A percentile compares a stretch with the other conserved stretches of the same genome.
Conservation (phyloP, 192 early-diverging fungal genomes). For the Chytriomyces sp. region DNA sequence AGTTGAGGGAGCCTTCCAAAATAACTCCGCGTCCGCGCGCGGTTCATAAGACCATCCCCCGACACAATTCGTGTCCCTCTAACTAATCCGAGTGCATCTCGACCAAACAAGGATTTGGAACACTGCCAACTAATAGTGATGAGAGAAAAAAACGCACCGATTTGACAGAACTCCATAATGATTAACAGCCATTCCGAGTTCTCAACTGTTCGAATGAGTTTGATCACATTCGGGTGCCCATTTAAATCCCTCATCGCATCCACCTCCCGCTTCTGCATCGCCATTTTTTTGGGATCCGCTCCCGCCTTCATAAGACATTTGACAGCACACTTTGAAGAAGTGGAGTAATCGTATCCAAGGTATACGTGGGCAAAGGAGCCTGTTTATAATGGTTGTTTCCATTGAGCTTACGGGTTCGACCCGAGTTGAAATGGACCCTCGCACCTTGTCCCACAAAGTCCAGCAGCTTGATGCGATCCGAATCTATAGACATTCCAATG, state of each 20-base stretch:
- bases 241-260: constrained; percentile 32
- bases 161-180: constrained; percentile 43
- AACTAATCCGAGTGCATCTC: not conserved
- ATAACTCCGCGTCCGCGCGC: not conserved
- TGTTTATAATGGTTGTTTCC: not conserved
- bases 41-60: not conserved
- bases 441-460: constrained; percentile 32
- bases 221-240: constrained; percentile 33
- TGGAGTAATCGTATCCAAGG: constrained; percentile 29
- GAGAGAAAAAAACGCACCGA: too few relatives aligned
- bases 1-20: not conserved
- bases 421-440: not conserved
- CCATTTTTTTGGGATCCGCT: constrained; percentile 42
- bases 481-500: constrained; percentile 26
- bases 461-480: constrained; percentile 26
- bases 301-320: constrained; percentile 53
- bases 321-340: constrained; percentile 39
- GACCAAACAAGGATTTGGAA: not conserved
- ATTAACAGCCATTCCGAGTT: constrained; percentile 38
- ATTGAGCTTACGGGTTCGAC: not conserved
- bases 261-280: constrained; percentile 44
- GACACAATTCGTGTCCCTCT: not conserved
- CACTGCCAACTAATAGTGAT: not conserved
- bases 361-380: constrained; percentile 58
- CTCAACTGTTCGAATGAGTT: constrained; percentile 40